A percentile compares a stretch with the other conserved stretches of the same genome.
Conservation (phyloP, 2,329 filamentous ascomycete genomes). For the Hysterium pulicare region DNA sequence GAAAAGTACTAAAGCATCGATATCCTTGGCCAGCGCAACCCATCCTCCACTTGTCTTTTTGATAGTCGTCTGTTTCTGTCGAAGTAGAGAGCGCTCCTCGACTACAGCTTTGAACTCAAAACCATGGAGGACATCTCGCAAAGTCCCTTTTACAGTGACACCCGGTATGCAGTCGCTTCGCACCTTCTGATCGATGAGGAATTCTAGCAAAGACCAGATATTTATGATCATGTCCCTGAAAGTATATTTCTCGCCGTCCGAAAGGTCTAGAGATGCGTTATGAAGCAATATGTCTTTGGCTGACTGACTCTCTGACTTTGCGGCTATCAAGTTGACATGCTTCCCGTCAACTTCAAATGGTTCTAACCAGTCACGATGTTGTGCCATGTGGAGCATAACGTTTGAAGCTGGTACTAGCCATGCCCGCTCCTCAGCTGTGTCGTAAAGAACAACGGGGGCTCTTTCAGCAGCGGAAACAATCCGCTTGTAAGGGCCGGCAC, state of each 20-base stretch:
- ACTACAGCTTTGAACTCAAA: conserved; percentile 17
- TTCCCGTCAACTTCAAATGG: conserved; percentile 10
- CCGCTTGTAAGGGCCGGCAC: conserved; percentile 11
- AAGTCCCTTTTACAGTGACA: conserved; percentile 4
- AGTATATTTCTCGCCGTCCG: conserved; percentile 8
- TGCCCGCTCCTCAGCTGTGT: conserved; percentile 10
- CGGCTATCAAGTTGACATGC: conserved; percentile 5
- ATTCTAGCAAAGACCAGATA: conserved; percentile 16
- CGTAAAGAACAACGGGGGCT: conserved; percentile 11
- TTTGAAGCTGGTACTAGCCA: conserved; percentile 16
- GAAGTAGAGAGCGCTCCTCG: conserved; percentile 11
- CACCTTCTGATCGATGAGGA: conserved; percentile 14
- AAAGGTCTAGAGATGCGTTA: conserved; percentile 5
- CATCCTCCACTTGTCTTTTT: conserved; percentile 14
- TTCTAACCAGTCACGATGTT: conserved; percentile 12
- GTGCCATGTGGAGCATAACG: conserved; percentile 17
- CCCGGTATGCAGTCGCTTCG: conserved; percentile 5
- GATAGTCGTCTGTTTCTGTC: conserved; percentile 8
- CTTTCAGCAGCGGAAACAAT: conserved; percentile 13
- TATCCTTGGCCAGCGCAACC: conserved; percentile 12
- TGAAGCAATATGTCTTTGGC: conserved; percentile 8
- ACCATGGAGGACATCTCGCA: conserved; percentile 7
- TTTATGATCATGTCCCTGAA: conserved; percentile 11
- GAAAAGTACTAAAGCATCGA: conserved; percentile 16
- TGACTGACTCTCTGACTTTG: conserved; percentile 1